Percentiles rank a stretch among this genome's conserved stretches.
Conservation (phyloP, 306 rosid genomes). For the Vachellia collinsii region DNA sequence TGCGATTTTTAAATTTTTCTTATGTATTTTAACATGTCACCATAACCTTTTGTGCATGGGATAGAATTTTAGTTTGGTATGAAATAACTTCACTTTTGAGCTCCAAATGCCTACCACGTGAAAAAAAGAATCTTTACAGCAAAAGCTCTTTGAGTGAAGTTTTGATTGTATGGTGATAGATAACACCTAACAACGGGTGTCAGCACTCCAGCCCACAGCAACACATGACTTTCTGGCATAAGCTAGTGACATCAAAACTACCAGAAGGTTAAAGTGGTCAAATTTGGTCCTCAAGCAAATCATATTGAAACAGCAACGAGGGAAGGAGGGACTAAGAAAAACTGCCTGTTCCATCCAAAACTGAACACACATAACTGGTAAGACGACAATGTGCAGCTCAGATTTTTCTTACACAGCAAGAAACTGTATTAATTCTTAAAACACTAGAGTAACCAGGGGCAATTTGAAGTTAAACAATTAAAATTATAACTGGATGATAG, state of each 20-base stretch:
- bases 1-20: not conserved
- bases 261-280: constrained; percentile 2
- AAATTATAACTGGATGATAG: not conserved
- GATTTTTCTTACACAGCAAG: not conserved
- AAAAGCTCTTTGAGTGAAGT: too few species aligned
- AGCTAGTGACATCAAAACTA: not conserved
- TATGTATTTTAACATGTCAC: not conserved
- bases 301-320: not conserved
- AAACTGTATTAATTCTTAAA: not conserved
- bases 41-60: not conserved
- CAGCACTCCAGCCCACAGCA: not conserved
- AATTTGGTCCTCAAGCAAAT: not conserved
- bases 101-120: not conserved
- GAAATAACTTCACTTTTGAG: not conserved
- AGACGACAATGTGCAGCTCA: not conserved
- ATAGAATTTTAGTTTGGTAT: not conserved
- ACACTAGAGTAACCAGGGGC: not conserved
- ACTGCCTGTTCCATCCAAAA: not conserved
- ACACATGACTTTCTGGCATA: not conserved
- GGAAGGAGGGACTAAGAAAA: not conserved
- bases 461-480: not conserved
- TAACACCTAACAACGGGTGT: not conserved
- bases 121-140: not conserved
- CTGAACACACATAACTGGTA: not conserved
- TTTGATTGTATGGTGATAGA: not conserved